phyloP scores from a whole-genome alignment of 768 basidiomycete genomes.

The Lepiota subincarnata region DNA sequence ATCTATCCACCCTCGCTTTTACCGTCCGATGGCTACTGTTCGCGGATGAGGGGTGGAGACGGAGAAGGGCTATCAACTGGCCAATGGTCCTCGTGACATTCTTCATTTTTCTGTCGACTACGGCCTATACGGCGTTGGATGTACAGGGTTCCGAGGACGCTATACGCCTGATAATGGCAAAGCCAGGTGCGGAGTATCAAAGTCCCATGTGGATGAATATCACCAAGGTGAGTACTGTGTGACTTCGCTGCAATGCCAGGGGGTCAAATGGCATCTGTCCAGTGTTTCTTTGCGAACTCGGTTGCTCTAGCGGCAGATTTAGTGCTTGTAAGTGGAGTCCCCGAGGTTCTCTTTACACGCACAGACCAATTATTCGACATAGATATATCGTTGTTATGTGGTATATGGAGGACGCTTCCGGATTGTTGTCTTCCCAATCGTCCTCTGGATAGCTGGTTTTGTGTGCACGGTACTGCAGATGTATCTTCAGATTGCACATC shows the following conservation, averaged over 20 bases:
- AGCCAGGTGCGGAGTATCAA: background rate
- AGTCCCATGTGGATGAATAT: constrained; percentile 6
- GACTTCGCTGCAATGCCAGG: background rate
- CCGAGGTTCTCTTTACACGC: background rate
- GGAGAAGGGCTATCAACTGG: background rate
- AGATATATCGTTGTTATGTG: constrained; percentile 7
- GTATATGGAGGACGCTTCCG: background rate
- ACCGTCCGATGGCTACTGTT: constrained; percentile 8
- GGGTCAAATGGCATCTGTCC: too few relatives aligned
- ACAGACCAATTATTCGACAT: background rate
- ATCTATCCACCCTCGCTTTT: background rate
- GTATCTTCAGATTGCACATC: constrained; percentile 4
- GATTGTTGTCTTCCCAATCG: background rate
- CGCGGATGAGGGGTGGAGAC: constrained; percentile 6
- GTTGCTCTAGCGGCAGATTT: constrained; percentile 3
- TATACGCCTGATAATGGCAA: background rate
- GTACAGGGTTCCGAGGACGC: background rate
- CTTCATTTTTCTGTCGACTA: background rate
- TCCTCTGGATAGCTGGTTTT: constrained; percentile 3
- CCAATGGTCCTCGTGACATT: constrained; percentile 2
- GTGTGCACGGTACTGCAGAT: constrained; percentile 3
- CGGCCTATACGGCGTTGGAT: constrained; percentile 1
- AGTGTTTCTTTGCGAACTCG: constrained; percentile 7
- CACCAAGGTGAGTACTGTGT: background rate
- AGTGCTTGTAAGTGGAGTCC: background rate